phyloP scores from a whole-genome alignment of 2,329 filamentous ascomycete genomes.

The Fusarium redolens region DNA sequence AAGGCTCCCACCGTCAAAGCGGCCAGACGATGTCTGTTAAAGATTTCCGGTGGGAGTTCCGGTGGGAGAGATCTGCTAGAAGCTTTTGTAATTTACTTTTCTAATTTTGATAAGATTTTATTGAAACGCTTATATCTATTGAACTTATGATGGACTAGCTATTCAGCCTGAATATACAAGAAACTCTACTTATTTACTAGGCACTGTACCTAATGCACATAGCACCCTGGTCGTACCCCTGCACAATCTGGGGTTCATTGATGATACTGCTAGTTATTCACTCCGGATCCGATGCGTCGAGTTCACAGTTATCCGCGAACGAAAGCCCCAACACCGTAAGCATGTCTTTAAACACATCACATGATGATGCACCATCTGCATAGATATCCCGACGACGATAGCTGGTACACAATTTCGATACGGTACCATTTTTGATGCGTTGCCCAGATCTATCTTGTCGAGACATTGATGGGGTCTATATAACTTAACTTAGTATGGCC shows the following conservation, averaged over 20 bases:
- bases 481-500: too few species aligned
- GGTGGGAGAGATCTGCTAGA: neutral
- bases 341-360: neutral
- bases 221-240: neutral
- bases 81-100: too few species aligned
- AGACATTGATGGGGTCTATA: too few species aligned
- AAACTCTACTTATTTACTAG: neutral
- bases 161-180: neutral
- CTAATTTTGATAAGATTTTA: neutral
- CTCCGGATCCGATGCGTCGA: neutral
- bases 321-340: neutral
- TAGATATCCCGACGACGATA: too few species aligned
- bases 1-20: neutral
- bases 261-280: neutral
- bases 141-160: neutral
- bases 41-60: neutral
- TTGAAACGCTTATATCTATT: neutral
- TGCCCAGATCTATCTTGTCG: too few species aligned
- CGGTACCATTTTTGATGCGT: too few species aligned
- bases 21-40: too few species aligned
- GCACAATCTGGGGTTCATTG: neutral
- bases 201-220: neutral
- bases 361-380: neutral
- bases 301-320: neutral
- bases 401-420: too few species aligned